Evolutionary conservation across 371 early-diverging fungal species (phyloP), one percentile per base, ranked within the genome.

Genomic region (Lichtheimia corymbifera): DNA sequence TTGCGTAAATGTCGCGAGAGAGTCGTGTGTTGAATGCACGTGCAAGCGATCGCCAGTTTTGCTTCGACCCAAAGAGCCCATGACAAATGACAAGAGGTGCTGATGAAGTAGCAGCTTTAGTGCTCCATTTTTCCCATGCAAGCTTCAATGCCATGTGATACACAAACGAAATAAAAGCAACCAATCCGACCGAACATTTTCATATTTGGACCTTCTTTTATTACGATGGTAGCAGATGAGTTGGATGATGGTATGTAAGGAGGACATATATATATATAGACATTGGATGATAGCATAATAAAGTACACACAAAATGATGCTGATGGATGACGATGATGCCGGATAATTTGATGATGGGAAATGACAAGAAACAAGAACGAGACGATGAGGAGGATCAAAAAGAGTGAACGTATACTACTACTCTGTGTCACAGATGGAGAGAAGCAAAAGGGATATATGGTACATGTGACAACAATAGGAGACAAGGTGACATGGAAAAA

Each of bases 51-150:
- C 83, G 74, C 95, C 95, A 95, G 74, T 95, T 96, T 61, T 95
- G 93, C 71, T 96, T 96, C 1, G 91, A 91, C 5, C 97, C 97
- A 73, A 95, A 95, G 25, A 97, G 79, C 18, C 97, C 97, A 70
- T 95, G 97, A 51, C 94, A 78, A 27, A 65, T 53, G 41, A 61
- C 53, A n/a, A 65, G 22, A 11, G 61, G 61, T 18, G 54, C 1
- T 6, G 13, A 35, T 4, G 41, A 50, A 15, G 50, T 27, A 0
- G 65, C 42, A 0, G 61, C 50, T 17, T 69, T 57, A 12, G 70
- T 44, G 1, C 66, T 45, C 50, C 59, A 67, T 22, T 70, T 71
- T 17, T 69, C 63, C 42, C 64, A 74, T 0, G 71, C 49, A 20
- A 74, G 62, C 4, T 58, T 47, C 13, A 73, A 9, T 35, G 35